Base-by-base conservation (phyloP, 2,329 filamentous ascomycete genomes). In the Dactylellina drechsleri region DNA sequence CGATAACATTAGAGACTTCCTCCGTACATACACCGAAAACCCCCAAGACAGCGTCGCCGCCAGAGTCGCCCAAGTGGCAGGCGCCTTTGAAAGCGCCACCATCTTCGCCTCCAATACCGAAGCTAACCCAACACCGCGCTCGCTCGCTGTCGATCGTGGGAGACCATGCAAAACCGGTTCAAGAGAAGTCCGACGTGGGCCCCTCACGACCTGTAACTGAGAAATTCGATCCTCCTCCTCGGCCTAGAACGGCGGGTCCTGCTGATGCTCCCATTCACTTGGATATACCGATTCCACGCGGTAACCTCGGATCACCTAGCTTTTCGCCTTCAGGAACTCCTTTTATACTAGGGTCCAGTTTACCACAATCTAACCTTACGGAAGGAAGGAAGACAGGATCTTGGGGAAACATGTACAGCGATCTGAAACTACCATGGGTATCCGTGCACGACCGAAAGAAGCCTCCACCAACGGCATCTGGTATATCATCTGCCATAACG, bases 271-370 rank as follows among this genome's bases (percentile, higher is more conserved):
- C 76, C 36, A 66, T 79, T n/a, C 67, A 77, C 57, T 76, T 80
- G 36, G 77, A 80, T 66, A 77, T 80, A 49, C 78, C 78, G 18
- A 80, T 80, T 66, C 79, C 79, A 7, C 77, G 79, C 49, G 79
- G 80, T 45, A 78, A 75, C 50, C 68, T 80, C 49, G 79, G 79
- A 8, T 79, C 79, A 50, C 79, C 79, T 26, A 72, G 77, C 20
- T 80, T 80, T 58, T 79, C 79, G 26, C 78, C 79, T 49, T 77
- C 78, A 53, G 79, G 79, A 15, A 80, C 78, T 28, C 79, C 79
- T 7, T 80, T 80, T 54, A 77, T 80, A 59, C 75, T 78, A 36
- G 78, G 78, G 40, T 79, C 77, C 10, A 79, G 77, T 53, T 72
- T 78, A 54, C 61, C 77, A 7, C 77, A 78, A 18, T 80, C 79